Evolutionary conservation across 306 rosid species (phyloP), one percentile per base, ranked within the genome.

Genomic region (Mimosa bimucronata): DNA sequence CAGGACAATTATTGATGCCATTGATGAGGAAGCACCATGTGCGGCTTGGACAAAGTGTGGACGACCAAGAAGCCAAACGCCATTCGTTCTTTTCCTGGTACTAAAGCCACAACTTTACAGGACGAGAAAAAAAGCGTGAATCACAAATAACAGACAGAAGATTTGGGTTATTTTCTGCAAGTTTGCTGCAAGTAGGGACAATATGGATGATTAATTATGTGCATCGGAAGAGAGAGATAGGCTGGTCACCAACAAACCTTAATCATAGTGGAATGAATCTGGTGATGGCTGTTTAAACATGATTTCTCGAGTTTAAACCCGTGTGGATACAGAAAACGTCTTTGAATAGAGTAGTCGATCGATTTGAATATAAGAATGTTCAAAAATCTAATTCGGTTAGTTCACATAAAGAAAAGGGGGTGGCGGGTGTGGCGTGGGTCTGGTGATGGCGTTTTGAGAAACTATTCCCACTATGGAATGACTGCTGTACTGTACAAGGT

Each of bases 1-100:
- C n/a, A 28, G 3, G 0, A 13, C 4, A 61, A 14, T 6, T 5
- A 14, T 6, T 5, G 38, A 61, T 61, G 3, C 9, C 34, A 61
- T 5, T 28, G n/a, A 61, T 28, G n/a, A 61, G 67, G 29, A 13
- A 61, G 67, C 67, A 61, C 67, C 1, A 73, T 66, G 16, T 55
- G 82, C 66, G 86, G 66, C 80, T 26, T 40, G 25, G 53, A 52
- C 11, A 13, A n/a, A 23, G 10, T 26, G 77, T 71, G 14, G 48
- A 58, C 62, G 34, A 44, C 62, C 23, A 44, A 41, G 2, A 16
- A 68, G 45, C 48, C 34, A 77, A 7, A 9, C 41, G 75, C 52
- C 81, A 77, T 14, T 55, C 16, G 4, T 65, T 46, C 5, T 38
- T 14, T 67, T 67, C 9, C 0, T 55, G 8, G 66, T 4, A 26